These are phyloP conservation scores for Sporothrix pseudoabietina DNA, from an alignment of 2,329 filamentous ascomycete genomes.

Conservation along the genomic window DNA sequence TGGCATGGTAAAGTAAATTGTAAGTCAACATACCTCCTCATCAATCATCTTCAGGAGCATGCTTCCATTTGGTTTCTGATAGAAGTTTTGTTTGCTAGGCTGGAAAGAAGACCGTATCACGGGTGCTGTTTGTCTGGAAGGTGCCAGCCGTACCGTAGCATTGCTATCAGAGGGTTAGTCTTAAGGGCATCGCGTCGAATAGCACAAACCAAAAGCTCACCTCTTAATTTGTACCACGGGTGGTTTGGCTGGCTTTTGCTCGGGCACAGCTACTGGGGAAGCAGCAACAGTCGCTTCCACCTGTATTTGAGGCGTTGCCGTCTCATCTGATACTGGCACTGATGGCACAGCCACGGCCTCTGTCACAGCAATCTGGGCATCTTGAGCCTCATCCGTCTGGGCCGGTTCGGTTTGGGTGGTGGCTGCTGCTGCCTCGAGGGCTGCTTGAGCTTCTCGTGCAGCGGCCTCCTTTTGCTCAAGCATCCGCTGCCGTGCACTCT, in stretches of 20 bases:
- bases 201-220: background rate
- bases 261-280: background rate
- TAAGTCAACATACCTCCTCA: slow-evolving; percentile 49
- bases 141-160: background rate
- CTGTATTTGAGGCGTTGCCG: background rate
- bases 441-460: slow-evolving; percentile 11
- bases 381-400: background rate
- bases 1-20: background rate
- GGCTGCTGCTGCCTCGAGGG: background rate
- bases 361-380: background rate
- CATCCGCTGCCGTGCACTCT: slow-evolving; percentile 17
- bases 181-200: slow-evolving; percentile 20
- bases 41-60: slow-evolving; percentile 49
- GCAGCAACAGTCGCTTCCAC: background rate
- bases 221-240: background rate
- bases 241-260: background rate
- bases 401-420: background rate
- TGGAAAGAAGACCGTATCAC: slow-evolving; percentile 51
- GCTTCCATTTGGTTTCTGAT: slow-evolving; percentile 45
- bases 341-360: background rate
- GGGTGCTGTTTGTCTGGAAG: slow-evolving; percentile 23
- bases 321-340: background rate
- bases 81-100: slow-evolving; percentile 49
- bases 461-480: slow-evolving; percentile 12
- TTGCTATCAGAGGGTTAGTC: background rate